A percentile compares a stretch with the other conserved stretches of the same genome.
phyloP scores from a whole-genome alignment of 2,329 filamentous ascomycete species.

The Macroventuria anomochaeta region DNA sequence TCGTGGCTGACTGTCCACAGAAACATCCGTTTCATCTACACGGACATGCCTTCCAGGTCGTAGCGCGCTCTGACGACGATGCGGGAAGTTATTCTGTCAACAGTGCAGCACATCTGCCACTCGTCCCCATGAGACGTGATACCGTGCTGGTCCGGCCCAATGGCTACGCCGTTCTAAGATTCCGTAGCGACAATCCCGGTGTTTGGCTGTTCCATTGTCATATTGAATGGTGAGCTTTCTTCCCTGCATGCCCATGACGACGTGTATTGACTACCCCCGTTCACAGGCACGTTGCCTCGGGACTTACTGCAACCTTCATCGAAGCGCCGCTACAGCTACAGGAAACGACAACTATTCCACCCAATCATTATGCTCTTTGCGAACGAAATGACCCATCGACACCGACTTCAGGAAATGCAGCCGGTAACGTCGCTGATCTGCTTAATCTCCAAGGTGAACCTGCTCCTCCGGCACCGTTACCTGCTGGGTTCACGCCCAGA shows the following conservation, averaged over 20 bases:
- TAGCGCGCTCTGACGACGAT: conserved; percentile 40
- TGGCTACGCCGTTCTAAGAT: conserved; percentile 62
- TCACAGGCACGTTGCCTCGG: conserved; percentile 8
- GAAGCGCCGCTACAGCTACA: conserved; percentile 3
- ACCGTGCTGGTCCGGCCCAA: conserved; percentile 61
- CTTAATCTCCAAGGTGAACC: conserved; percentile 4
- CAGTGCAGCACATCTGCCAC: conserved; percentile 24
- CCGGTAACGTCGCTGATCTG: not conserved
- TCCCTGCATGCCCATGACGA: not conserved
- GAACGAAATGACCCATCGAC: not conserved
- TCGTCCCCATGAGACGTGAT: conserved; percentile 58
- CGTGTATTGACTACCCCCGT: not conserved
- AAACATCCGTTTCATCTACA: conserved; percentile 74
- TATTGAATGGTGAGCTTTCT: conserved; percentile 39
- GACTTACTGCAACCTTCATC: conserved; percentile 11
- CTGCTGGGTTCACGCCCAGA: conserved; percentile 1
- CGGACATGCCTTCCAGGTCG: conserved; percentile 50
- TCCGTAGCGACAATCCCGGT: conserved; percentile 59
- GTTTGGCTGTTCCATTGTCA: conserved; percentile 45
- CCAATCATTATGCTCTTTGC: not conserved
- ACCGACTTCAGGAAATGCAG: not conserved
- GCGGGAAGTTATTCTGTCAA: conserved; percentile 55
- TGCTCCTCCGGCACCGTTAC: not conserved
- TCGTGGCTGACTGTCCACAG: not conserved
- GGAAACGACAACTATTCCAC: not conserved